A percentile compares a stretch with the other conserved stretches of the same genome.
Evolutionary conservation across 2,329 filamentous ascomycete genomes (phyloP).

Genomic region (Colletotrichum tanaceti): DNA sequence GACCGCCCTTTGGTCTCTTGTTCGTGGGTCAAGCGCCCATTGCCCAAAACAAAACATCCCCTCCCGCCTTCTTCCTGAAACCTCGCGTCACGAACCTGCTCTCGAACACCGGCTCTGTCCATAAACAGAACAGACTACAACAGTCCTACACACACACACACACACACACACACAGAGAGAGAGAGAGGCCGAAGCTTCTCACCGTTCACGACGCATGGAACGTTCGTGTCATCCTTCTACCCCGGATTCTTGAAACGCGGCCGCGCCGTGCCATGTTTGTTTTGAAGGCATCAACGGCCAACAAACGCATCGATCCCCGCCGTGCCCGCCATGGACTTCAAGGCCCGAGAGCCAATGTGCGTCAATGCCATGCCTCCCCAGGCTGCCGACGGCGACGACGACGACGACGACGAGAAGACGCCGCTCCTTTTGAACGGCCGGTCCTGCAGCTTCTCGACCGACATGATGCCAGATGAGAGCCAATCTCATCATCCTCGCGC

Average conservation of each 20-base stretch:
- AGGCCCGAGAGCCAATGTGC: conserved; percentile 30
- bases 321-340: conserved; percentile 22
- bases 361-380: conserved; percentile 39
- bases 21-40: neutral
- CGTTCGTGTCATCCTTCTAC: conserved; percentile 27
- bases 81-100: conserved; percentile 19
- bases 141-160: too few relatives aligned
- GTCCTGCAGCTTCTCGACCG: conserved; percentile 38
- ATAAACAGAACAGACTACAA: too few relatives aligned
- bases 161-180: too few relatives aligned
- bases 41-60: conserved; percentile 21
- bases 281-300: conserved; percentile 31
- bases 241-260: conserved; percentile 33
- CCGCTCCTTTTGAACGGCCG: conserved; percentile 36
- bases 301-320: conserved; percentile 21
- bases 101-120: conserved; percentile 1
- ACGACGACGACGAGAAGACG: conserved; percentile 11
- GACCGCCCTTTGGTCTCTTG: conserved; percentile 4
- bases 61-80: conserved; percentile 14
- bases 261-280: conserved; percentile 15
- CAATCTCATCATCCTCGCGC: conserved; percentile 14
- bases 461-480: conserved; percentile 34
- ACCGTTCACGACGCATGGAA: too few relatives aligned
- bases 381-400: conserved; percentile 35
- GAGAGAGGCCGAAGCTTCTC: too few relatives aligned